Base-by-base conservation (phyloP, 768 basidiomycete species). In the Pisolithus microcarpus region DNA sequence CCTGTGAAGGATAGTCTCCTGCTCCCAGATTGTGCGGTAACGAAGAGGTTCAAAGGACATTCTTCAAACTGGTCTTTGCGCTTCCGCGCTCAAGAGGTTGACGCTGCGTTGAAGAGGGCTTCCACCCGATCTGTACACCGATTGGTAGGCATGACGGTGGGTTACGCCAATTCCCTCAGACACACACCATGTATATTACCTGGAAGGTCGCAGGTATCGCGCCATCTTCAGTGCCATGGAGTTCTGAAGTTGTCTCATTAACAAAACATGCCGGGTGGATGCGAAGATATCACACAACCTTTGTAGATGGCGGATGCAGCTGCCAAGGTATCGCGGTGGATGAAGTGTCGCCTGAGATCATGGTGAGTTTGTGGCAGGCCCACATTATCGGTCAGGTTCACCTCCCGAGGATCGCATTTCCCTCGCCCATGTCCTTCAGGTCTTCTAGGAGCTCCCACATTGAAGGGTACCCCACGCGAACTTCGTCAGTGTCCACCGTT, bases 381-480 rank as follows among this genome's bases (percentile, higher is more conserved):
- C 31, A 23, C 7, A 39, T 34, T 36, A 49, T 15, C 23, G 37
- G 38, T 38, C 18, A 15, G 2, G 61, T 75, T 42, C 54, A 90
- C 85, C 91, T 74, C 60, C 88, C 91, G 30, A 94, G 70, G 40
- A 98, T 79, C 10, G 93, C 91, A 63, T 96, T 98, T 45, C 80
- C 82, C 65, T 99, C 96, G 18, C 96, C 96, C 96, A 99, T 99
- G 63, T 91, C 84, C 47, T 80, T 77, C n/a, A 99, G 69, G 66
- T 99, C 96, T 50, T 92, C 82, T 67, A 98, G 75, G 13, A 99
- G 78, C 62, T 98, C 95, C 85, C 88, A 97, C 78, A 98, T 94
- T 42, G 83, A 87, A 1, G 96, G 96, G 62, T 97, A 99, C 7
- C 79, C 79, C 36, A 97, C 82, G 56, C 80, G 82, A 7, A 99